Evolutionary conservation across 2,329 filamentous ascomycete species (phyloP).

Genomic region (Claviceps purpurea): DNA sequence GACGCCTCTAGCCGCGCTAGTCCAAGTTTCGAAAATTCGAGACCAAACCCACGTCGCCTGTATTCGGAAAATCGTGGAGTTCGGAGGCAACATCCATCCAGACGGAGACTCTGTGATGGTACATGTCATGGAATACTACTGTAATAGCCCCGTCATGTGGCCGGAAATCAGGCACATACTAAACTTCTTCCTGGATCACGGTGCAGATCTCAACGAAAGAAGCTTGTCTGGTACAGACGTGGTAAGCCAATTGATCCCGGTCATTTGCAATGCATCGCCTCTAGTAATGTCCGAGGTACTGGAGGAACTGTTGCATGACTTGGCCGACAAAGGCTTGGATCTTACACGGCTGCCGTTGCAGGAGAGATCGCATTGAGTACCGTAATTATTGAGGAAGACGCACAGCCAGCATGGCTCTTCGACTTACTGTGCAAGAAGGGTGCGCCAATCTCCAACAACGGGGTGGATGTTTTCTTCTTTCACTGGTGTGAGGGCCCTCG

Average conservation of each 20-base stretch:
- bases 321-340: not conserved
- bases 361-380: not conserved
- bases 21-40: not conserved
- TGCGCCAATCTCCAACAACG: not conserved
- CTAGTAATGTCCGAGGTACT: not conserved
- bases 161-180: not conserved
- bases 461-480: not conserved
- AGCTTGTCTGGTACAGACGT: not conserved
- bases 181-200: not conserved
- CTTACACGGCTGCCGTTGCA: not conserved
- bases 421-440: not conserved
- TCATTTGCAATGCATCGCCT: not conserved
- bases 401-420: constrained; percentile 1
- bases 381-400: not conserved
- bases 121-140: not conserved
- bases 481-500: not conserved
- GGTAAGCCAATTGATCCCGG: not conserved
- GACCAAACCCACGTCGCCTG: not conserved
- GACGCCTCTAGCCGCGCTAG: not conserved
- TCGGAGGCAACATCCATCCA: constrained; percentile 1
- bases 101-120: not conserved
- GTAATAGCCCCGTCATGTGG: not conserved
- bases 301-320: not conserved
- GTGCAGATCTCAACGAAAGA: not conserved
- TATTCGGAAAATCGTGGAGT: not conserved